Conservation (phyloP, 495 filamentous ascomycete species). For the Penicillium malachiteum region DNA sequence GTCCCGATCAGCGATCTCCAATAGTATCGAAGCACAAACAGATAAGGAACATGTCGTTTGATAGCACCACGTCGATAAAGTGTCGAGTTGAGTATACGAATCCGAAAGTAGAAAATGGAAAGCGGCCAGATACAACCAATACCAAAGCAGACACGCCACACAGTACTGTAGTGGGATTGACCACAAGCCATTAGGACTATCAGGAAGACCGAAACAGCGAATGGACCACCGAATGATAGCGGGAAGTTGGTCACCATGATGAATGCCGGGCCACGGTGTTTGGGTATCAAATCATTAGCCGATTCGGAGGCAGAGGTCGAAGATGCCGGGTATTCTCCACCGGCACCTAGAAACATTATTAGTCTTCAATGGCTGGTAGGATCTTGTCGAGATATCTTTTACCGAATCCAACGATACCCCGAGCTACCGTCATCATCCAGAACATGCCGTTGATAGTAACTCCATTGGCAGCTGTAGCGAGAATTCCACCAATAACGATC, state of each 20-base stretch:
- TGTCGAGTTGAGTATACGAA: slow-evolving; percentile 51
- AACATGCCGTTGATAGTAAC: slow-evolving; percentile 46
- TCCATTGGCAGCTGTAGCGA: slow-evolving; percentile 50
- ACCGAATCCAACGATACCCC: slow-evolving; percentile 54
- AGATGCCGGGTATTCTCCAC: slow-evolving; percentile 49
- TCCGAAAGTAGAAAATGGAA: slow-evolving; percentile 52
- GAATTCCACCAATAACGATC: slow-evolving; percentile 52
- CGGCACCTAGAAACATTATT: slow-evolving; percentile 18
- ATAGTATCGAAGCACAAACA: slow-evolving; percentile 44
- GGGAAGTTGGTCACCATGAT: slow-evolving; percentile 56
- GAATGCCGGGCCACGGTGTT: slow-evolving; percentile 50
- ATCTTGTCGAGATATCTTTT: slow-evolving; percentile 12
- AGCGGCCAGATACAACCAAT: slow-evolving; percentile 52
- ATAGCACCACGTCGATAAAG: slow-evolving; percentile 51
- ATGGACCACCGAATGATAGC: slow-evolving; percentile 48
- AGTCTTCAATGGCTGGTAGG: neutral
- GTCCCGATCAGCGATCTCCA: slow-evolving; percentile 51
- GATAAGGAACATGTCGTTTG: slow-evolving; percentile 46
- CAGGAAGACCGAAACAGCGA: slow-evolving; percentile 48
- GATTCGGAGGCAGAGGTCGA: slow-evolving; percentile 46
- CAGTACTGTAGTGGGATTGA: slow-evolving; percentile 41
- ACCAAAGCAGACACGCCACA: slow-evolving; percentile 53
- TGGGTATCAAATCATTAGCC: slow-evolving; percentile 43
- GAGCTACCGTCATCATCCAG: slow-evolving; percentile 55
- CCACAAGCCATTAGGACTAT: slow-evolving; percentile 45